Conservation (phyloP, 305 asterid genomes). For the Andrographis paniculata region DNA sequence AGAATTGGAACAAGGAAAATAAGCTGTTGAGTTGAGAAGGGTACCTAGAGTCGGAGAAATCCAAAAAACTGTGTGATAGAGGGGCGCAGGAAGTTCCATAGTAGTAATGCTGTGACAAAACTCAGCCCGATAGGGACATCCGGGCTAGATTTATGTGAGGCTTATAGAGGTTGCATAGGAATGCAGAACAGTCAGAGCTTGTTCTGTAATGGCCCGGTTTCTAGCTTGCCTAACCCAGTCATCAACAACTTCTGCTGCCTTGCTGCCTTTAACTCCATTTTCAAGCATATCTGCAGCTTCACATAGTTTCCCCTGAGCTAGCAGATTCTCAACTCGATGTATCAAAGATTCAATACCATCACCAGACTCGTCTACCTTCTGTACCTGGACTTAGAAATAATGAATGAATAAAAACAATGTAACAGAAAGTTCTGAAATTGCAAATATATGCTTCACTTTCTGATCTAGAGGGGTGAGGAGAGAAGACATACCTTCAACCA, state of each 20-base stretch:
- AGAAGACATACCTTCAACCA: conserved; percentile 56
- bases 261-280: conserved; percentile 68
- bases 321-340: conserved; percentile 57
- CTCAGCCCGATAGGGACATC: too few species aligned
- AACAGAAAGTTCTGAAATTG: conserved; percentile 14
- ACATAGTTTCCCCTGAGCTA: conserved; percentile 67
- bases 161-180: conserved; percentile 73
- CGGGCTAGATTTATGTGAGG: conserved; percentile 30
- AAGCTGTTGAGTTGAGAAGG: too few species aligned
- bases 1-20: too few species aligned
- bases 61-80: too few species aligned
- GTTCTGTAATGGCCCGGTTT: conserved; percentile 73
- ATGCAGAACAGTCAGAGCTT: conserved; percentile 69
- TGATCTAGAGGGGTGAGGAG: conserved; percentile 9
- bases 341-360: conserved; percentile 83
- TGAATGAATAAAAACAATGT: neutral
- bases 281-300: conserved; percentile 92
- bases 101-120: too few species aligned
- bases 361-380: conserved; percentile 60
- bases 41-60: too few species aligned
- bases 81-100: too few species aligned
- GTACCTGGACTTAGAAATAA: conserved; percentile 36
- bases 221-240: conserved; percentile 75
- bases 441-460: conserved; percentile 3
- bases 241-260: conserved; percentile 58